These are phyloP conservation scores for Thuja plicata DNA, from an alignment of 83 land plant species.

Conservation along the genomic window DNA sequence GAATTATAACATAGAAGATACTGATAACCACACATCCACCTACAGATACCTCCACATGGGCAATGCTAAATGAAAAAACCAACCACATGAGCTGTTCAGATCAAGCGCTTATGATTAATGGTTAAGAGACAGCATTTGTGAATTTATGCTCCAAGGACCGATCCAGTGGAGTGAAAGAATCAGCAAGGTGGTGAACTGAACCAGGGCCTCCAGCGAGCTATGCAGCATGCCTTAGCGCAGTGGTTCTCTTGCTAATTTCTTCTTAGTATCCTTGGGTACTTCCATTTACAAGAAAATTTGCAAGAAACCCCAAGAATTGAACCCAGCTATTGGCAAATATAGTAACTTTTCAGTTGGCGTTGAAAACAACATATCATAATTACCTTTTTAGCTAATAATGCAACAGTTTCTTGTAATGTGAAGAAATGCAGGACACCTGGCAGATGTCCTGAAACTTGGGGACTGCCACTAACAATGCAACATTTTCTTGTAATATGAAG, in stretches of 20 bases:
- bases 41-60: slow-evolving; percentile 11
- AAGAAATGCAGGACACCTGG: neutral
- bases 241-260: neutral
- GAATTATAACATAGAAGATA: neutral
- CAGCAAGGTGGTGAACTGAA: neutral
- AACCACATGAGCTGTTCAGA: slow-evolving; percentile 14
- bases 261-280: neutral
- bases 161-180: neutral
- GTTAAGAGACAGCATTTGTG: neutral
- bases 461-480: neutral
- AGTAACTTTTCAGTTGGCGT: neutral
- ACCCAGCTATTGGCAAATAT: neutral
- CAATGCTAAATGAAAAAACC: neutral
- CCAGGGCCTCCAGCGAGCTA: slow-evolving; percentile 1
- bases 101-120: neutral
- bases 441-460: neutral
- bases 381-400: neutral
- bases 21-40: neutral
- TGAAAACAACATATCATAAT: neutral
- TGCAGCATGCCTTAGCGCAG: neutral
- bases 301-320: neutral
- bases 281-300: neutral
- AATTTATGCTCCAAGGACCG: slow-evolving; percentile 1
- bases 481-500: too few species aligned
- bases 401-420: neutral